These are phyloP conservation scores for Conringia planisiliqua DNA, from an alignment of 345 rosid species.

Conservation along the genomic window DNA sequence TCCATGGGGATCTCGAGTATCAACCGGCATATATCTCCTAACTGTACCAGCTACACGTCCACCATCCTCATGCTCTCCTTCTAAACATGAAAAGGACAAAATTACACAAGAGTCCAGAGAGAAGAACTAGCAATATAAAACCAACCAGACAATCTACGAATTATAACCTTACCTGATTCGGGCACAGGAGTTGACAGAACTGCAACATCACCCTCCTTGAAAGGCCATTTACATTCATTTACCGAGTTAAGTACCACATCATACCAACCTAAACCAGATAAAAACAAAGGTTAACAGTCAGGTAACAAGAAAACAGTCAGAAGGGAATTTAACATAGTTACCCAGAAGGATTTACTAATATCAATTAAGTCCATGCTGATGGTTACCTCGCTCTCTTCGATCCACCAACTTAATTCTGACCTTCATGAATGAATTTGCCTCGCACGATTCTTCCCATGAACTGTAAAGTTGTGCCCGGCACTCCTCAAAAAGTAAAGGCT, in stretches of 20 bases:
- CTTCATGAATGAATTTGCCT: slow-evolving; percentile 64
- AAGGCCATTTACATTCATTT: slow-evolving; percentile 83
- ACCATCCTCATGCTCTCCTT: slow-evolving; percentile 62
- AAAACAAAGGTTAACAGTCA: slow-evolving; percentile 29
- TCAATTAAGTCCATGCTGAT: background rate
- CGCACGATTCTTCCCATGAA: slow-evolving; percentile 89
- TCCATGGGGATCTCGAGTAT: slow-evolving; percentile 94
- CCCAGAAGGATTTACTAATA: background rate
- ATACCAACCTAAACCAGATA: slow-evolving; percentile 73
- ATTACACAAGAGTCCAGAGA: slow-evolving; percentile 18
- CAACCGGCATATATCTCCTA: slow-evolving; percentile 83
- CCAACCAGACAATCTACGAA: slow-evolving; percentile 2
- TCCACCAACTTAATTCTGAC: slow-evolving; percentile 82
- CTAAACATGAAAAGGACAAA: slow-evolving; percentile 22
- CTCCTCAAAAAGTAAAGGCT: slow-evolving; percentile 98
- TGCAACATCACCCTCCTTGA: slow-evolving; percentile 99
- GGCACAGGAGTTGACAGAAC: slow-evolving; percentile 83
- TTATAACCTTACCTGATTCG: slow-evolving; percentile 54
- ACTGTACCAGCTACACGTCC: slow-evolving; percentile 95
- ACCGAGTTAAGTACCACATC: slow-evolving; percentile 76
- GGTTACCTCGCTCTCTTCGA: slow-evolving; percentile 94
- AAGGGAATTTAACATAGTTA: background rate
- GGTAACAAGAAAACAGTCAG: slow-evolving; percentile 1
- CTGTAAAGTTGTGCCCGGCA: slow-evolving; percentile 97
- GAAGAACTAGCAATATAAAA: background rate